Conservation (phyloP, 2,329 filamentous ascomycete genomes). For the Xenoacremonium recifei region DNA sequence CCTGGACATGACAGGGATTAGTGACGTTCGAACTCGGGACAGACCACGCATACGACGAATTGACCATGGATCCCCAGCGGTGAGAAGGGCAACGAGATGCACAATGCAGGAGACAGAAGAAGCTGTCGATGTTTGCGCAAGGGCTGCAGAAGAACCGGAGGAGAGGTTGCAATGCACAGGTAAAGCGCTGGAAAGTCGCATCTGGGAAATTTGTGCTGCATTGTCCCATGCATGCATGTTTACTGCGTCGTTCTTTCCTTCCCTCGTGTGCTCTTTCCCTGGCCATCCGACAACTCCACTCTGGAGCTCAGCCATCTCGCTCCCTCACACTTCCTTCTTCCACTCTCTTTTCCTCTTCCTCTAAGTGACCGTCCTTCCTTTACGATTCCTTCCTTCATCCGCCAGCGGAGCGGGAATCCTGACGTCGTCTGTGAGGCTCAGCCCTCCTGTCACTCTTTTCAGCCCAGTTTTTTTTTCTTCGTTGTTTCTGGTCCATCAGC, state of each 20-base stretch:
- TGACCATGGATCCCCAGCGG: constrained; percentile 7
- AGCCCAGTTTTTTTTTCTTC: constrained; percentile 11
- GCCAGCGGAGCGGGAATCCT: constrained; percentile 23
- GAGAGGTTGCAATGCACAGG: too few species aligned
- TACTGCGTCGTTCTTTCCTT: too few species aligned
- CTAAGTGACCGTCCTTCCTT: constrained; percentile 22
- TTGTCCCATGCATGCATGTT: too few species aligned
- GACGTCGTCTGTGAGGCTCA: constrained; percentile 12
- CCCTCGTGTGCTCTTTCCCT: too few species aligned
- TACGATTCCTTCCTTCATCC: constrained; percentile 22
- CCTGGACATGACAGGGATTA: constrained; percentile 7
- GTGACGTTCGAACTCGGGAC: constrained; percentile 3
- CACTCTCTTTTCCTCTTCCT: background rate
- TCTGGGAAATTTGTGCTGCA: too few species aligned
- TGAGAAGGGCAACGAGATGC: constrained; percentile 9
- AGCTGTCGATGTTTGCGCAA: too few species aligned
- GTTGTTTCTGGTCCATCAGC: constrained; percentile 9
- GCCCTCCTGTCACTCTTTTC: background rate
- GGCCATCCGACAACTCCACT: too few species aligned
- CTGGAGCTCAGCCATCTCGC: too few species aligned
- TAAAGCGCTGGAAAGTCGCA: too few species aligned
- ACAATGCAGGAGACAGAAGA: constrained; percentile 2
- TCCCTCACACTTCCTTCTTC: background rate
- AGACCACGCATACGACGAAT: constrained; percentile 10
- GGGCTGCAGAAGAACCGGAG: too few species aligned